Conservation (phyloP, 2,329 filamentous ascomycete genomes). For the Helotiales sp. region DNA sequence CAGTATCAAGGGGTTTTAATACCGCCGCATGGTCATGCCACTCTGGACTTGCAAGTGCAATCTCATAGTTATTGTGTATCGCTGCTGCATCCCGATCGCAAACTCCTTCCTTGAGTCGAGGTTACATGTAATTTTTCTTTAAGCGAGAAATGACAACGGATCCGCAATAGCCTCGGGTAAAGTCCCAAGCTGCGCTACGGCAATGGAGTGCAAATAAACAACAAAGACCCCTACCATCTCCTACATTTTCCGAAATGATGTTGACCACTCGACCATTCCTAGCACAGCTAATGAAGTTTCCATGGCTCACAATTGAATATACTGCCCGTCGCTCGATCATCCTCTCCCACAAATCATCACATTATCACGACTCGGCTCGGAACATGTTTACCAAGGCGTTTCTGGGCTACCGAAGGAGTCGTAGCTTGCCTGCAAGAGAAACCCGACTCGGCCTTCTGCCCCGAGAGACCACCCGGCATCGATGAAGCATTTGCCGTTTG, state of each 20-base stretch:
- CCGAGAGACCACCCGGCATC: neutral
- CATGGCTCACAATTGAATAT: neutral
- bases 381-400: neutral
- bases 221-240: neutral
- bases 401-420: neutral
- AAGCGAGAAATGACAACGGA: neutral
- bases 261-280: neutral
- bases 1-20: neutral
- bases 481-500: neutral
- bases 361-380: neutral
- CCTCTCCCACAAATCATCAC: neutral
- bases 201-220: neutral
- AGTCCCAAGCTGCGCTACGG: neutral
- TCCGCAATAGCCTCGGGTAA: neutral
- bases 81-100: neutral
- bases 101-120: slow-evolving; percentile 1
- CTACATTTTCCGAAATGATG: neutral
- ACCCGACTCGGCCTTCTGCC: slow-evolving; percentile 1
- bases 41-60: neutral
- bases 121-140: neutral
- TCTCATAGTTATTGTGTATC: neutral
- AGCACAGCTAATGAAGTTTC: neutral
- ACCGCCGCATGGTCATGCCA: neutral
- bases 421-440: slow-evolving; percentile 6
- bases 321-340: no score